Base-by-base conservation (phyloP, 192 early-diverging fungal genomes). In the Coemansia sp. region DNA sequence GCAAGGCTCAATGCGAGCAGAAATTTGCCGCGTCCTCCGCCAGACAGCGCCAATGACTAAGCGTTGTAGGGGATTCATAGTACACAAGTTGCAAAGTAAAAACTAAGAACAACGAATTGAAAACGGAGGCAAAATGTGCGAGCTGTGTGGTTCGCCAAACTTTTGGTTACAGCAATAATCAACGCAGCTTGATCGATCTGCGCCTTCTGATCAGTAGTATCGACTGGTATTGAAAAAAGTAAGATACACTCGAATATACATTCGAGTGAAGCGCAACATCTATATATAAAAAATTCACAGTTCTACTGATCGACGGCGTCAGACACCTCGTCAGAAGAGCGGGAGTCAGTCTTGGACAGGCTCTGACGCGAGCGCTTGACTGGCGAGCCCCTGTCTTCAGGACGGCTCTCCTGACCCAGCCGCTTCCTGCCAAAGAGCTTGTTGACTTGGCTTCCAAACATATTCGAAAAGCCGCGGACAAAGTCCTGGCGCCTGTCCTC, bases 401-500 rank as follows among this genome's bases (percentile, higher is more conserved):
- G 41, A 38, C 37, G 60, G 63, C 41, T 45, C 0, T 64, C 66
- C 39, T 60, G 38, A 10, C 32, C 70, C 21, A 70, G 74, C 27
- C 79, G 70, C 61, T 73, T 76, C 2, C 68, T n/a, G 25, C 74
- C 74, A 76, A 81, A 76, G 66, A 81, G 32, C 79, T 81, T 81
- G 67, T 69, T 73, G 36, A 81, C 79, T 58, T 81, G 79, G n/a
- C 70, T 73, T 15, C 79, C 89, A 77, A 93, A 93, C 67, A 89
- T 74, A 9, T 85, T 85, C 19, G 86, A 78, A 60, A 92, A 93
- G 15, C 87, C 90, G 36, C 87, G 83, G 17, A 93, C 84, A 66
- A 90, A 87, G 55, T 93, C 92, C 58, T 92, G 88, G 38, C 88
- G 90, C n/a, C 89, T 78, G 37, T 88, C 88, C 70, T 91, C 90